Percentiles rank a stretch among this genome's conserved stretches.
These are phyloP conservation scores for Priceomyces fermenticarens DNA, from an alignment of 805 yeast genomes.

Conservation along the genomic window DNA sequence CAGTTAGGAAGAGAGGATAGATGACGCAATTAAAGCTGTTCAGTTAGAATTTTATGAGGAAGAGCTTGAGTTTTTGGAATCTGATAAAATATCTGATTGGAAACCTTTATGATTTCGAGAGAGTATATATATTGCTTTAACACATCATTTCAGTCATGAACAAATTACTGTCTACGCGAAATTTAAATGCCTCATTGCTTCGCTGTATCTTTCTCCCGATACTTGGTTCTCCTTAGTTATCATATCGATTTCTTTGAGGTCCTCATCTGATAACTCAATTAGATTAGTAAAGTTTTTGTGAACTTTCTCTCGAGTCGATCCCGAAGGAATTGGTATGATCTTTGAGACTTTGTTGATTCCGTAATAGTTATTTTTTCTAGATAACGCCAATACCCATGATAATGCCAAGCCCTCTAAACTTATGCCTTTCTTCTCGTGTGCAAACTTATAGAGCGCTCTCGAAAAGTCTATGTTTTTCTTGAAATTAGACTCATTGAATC, in stretches of 20 bases:
- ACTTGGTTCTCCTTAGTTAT: constrained; percentile 43
- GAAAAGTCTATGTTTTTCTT: constrained; percentile 51
- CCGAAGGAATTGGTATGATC: constrained; percentile 80
- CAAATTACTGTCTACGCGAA: no score
- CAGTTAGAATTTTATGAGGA: constrained; percentile 22
- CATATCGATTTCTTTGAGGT: constrained; percentile 50
- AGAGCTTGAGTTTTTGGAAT: constrained; percentile 17
- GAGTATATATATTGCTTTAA: no score
- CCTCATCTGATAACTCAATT: constrained; percentile 51
- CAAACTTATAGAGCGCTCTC: constrained; percentile 46
- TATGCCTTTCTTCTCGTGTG: constrained; percentile 44
- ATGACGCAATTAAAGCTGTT: constrained; percentile 10
- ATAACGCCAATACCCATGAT: constrained; percentile 53
- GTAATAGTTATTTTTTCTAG: constrained; percentile 54
- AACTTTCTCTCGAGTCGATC: constrained; percentile 57
- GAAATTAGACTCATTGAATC: constrained; percentile 58
- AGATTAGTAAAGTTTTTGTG: constrained; percentile 52
- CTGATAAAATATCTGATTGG: no score
- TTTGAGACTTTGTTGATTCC: constrained; percentile 45
- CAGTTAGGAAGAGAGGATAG: constrained; percentile 15
- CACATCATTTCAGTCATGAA: no score
- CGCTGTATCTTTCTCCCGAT: constrained; percentile 57
- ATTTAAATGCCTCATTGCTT: no score
- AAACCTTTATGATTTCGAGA: no score
- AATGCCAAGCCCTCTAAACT: constrained; percentile 54